Base-by-base conservation (phyloP, 768 basidiomycete genomes). In the Russula emetica region DNA sequence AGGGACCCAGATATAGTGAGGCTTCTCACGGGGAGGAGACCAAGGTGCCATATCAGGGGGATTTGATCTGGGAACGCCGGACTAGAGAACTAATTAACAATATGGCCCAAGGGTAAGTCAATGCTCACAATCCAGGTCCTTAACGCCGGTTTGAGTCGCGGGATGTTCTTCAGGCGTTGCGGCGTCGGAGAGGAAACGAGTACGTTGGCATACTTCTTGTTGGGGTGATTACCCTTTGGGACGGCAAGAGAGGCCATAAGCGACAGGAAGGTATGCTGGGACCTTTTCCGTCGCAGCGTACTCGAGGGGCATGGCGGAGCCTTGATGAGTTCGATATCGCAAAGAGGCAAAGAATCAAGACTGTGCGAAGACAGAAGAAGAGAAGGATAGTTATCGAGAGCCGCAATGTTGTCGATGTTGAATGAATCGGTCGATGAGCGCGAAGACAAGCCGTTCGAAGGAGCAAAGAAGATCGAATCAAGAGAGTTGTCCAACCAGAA, bases 71-170 rank as follows among this genome's bases (percentile, higher is more conserved):
- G 49, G 47, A 42, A 61, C 42, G 20, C 57, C 57, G 18, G 66
- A 47, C 67, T 68, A 47, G 30, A 38, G 24, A 44, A 2, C 38
- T 8, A n/a, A 55, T 66, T 34, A 68, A 42, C 3, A 42, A 11
- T 14, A n/a, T 50, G n/a, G 32, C 44, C 9, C 13, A 14, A 55
- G 1, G 26, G 16, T 24, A 30, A 36, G 45, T 20, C 24, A 49
- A 24, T 53, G 53, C 67, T 63, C n/a, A 68, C 67, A 42, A 65
- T 67, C 67, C 67, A 68, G 18, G 61, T 63, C 54, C 61, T 60
- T 49, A 63, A 55, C 36, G 55, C 50, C 11, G 67, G 63, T 40
- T 56, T 67, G 47, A 67, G 63, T 22, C 57, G 66, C 3, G 66
- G 47, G 40, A 65, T n/a, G 5, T 55, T 47, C 63, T 28, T 54